phyloP scores from a whole-genome alignment of 345 rosid genomes.

The Euphorbia peplus region DNA sequence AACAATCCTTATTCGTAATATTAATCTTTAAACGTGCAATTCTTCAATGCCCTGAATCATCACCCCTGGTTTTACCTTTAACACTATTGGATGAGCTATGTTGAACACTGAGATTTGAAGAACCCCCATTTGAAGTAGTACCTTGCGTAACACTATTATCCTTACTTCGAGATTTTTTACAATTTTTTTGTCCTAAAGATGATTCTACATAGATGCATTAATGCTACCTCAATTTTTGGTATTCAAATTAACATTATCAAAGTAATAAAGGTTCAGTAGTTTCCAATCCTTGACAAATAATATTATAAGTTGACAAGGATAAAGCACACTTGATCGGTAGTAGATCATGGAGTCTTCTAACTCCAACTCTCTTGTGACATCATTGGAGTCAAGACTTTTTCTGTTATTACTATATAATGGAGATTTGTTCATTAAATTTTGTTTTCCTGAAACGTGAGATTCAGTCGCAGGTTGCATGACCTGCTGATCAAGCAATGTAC shows the following conservation, averaged over 20 bases:
- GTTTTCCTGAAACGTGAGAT: slow-evolving; percentile 39
- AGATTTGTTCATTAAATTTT: slow-evolving; percentile 48
- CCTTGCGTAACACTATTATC: slow-evolving; percentile 41
- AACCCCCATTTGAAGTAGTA: slow-evolving; percentile 65
- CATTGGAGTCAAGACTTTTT: slow-evolving; percentile 54
- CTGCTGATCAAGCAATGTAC: slow-evolving; percentile 54
- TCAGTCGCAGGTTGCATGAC: slow-evolving; percentile 37
- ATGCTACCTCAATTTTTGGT: neutral
- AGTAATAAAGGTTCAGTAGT: neutral
- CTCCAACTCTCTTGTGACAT: slow-evolving; percentile 77
- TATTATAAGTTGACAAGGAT: slow-evolving; percentile 7
- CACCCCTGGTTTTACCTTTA: slow-evolving; percentile 45
- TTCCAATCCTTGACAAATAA: neutral
- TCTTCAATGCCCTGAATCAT: slow-evolving; percentile 22
- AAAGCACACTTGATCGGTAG: slow-evolving; percentile 56
- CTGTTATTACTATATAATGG: slow-evolving; percentile 56
- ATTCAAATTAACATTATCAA: neutral
- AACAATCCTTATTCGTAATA: too few relatives aligned
- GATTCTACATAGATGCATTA: slow-evolving; percentile 43
- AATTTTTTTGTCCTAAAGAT: slow-evolving; percentile 45
- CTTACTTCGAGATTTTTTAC: slow-evolving; percentile 40
- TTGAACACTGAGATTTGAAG: slow-evolving; percentile 62
- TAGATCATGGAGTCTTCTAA: slow-evolving; percentile 84
- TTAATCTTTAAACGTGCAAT: neutral
- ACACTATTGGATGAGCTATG: slow-evolving; percentile 77